phyloP scores from a whole-genome alignment of 768 basidiomycete species.

The Podaxis rugospora region DNA sequence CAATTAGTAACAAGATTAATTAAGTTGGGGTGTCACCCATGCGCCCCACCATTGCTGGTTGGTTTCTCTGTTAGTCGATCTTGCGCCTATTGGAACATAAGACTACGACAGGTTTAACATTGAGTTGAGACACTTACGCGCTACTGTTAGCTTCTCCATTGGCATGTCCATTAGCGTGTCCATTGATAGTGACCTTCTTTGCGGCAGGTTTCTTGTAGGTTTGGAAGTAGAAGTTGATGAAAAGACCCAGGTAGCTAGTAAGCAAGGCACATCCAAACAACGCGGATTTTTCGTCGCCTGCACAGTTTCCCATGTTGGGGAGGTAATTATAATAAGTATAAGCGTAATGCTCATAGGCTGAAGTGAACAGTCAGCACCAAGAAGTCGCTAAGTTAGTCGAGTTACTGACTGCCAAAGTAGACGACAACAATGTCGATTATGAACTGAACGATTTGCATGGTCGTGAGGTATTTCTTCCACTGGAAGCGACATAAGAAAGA shows the following conservation, averaged over 20 bases:
- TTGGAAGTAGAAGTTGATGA: constrained; percentile 92
- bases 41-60: not conserved
- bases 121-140: constrained; percentile 10
- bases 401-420: constrained; percentile 88
- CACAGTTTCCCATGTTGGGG: constrained; percentile 80
- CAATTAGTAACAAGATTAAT: constrained; percentile 3
- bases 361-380: constrained; percentile 2
- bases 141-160: constrained; percentile 20
- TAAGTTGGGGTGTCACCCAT: not conserved
- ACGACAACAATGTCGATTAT: constrained; percentile 86
- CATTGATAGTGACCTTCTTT: constrained; percentile 41
- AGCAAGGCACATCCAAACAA: constrained; percentile 85
- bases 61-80: constrained; percentile 22
- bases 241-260: constrained; percentile 87
- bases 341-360: constrained; percentile 81
- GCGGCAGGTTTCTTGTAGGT: constrained; percentile 68
- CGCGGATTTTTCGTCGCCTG: constrained; percentile 86
- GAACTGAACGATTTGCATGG: constrained; percentile 96
- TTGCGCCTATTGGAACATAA: constrained; percentile 23
- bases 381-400: not conserved
- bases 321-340: constrained; percentile 54
- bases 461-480: constrained; percentile 99
- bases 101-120: not conserved
- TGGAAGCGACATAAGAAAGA: constrained; percentile 23
- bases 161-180: constrained; percentile 31